These are phyloP conservation scores for Pseudopithomyces chartarum DNA, from an alignment of 2,329 filamentous ascomycete species.

Conservation along the genomic window DNA sequence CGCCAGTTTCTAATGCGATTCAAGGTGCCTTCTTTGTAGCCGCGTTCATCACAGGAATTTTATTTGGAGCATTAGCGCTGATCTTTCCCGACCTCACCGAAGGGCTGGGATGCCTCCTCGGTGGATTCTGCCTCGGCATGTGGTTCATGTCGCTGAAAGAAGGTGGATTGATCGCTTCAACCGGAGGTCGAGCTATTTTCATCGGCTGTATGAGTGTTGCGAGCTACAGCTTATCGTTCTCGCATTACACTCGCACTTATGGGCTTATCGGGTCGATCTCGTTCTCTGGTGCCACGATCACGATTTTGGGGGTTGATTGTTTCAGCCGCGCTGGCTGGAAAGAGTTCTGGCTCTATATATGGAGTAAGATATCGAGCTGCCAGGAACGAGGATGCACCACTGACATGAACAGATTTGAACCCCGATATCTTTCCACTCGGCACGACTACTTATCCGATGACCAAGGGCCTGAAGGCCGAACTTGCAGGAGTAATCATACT, in stretches of 20 bases:
- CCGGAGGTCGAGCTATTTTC: slow-evolving; percentile 71
- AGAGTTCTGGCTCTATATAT: slow-evolving; percentile 95
- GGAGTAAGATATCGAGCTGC: slow-evolving; percentile 59
- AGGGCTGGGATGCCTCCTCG: slow-evolving; percentile 83
- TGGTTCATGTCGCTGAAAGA: slow-evolving; percentile 82
- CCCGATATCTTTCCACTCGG: slow-evolving; percentile 75
- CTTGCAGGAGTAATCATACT: slow-evolving; percentile 78
- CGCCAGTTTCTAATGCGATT: slow-evolving; percentile 73
- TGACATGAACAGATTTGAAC: slow-evolving; percentile 64
- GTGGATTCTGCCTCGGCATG: slow-evolving; percentile 85
- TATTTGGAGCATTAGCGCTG: slow-evolving; percentile 74
- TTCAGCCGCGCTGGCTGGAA: slow-evolving; percentile 89
- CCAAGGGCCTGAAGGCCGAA: slow-evolving; percentile 84
- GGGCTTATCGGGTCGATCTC: slow-evolving; percentile 76
- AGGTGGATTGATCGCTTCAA: slow-evolving; percentile 72
- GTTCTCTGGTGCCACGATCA: slow-evolving; percentile 79
- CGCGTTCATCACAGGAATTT: slow-evolving; percentile 70
- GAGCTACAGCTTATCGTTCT: slow-evolving; percentile 72
- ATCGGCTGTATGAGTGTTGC: slow-evolving; percentile 73
- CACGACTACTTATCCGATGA: slow-evolving; percentile 80
- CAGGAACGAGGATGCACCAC: slow-evolving; percentile 7
- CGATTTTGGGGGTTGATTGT: slow-evolving; percentile 86
- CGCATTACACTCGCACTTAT: slow-evolving; percentile 76
- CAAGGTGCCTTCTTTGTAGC: slow-evolving; percentile 90
- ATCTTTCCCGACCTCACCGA: slow-evolving; percentile 84